A percentile compares a stretch with the other conserved stretches of the same genome.
phyloP scores from a whole-genome alignment of 495 filamentous ascomycete species.

The Physcia stellaris region DNA sequence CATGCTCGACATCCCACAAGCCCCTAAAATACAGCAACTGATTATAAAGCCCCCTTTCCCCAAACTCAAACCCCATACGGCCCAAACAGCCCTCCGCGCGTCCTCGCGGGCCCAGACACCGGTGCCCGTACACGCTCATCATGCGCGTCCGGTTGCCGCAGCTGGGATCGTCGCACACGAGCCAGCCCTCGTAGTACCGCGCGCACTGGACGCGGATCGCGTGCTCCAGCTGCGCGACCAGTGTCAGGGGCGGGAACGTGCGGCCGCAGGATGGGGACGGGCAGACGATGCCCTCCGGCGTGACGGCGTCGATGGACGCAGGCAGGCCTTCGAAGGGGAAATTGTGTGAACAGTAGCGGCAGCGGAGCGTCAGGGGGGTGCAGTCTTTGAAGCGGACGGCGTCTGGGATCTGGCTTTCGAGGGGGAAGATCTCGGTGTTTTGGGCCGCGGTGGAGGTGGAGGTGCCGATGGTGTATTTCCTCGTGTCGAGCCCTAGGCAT shows the following conservation, averaged over 20 bases:
- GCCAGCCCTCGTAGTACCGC: constrained; percentile 83
- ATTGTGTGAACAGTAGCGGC: constrained; percentile 59
- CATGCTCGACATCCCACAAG: constrained; percentile 84
- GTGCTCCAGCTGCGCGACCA: constrained; percentile 76
- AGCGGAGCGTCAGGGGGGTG: constrained; percentile 59
- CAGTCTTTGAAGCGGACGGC: constrained; percentile 66
- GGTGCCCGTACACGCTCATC: constrained; percentile 80
- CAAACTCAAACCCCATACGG: constrained; percentile 73
- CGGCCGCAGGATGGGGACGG: constrained; percentile 44
- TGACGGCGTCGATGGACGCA: constrained; percentile 40
- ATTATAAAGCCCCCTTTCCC: constrained; percentile 85
- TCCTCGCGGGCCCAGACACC: constrained; percentile 77
- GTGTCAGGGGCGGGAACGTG: constrained; percentile 50
- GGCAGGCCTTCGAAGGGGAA: constrained; percentile 65
- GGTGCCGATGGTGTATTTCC: constrained; percentile 67
- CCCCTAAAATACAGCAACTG: constrained; percentile 79
- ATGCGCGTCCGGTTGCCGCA: constrained; percentile 83
- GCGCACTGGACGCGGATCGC: constrained; percentile 65
- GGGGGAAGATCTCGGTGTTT: constrained; percentile 56
- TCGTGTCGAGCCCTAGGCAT: constrained; percentile 80
- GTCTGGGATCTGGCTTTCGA: constrained; percentile 91
- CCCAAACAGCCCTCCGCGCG: constrained; percentile 74
- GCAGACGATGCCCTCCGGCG: constrained; percentile 63
- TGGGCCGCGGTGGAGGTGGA: constrained; percentile 34
- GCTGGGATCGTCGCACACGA: constrained; percentile 74